These are phyloP conservation scores for Cephalotrichum gorgonifer DNA, from an alignment of 2,329 filamentous ascomycete genomes.

Conservation along the genomic window DNA sequence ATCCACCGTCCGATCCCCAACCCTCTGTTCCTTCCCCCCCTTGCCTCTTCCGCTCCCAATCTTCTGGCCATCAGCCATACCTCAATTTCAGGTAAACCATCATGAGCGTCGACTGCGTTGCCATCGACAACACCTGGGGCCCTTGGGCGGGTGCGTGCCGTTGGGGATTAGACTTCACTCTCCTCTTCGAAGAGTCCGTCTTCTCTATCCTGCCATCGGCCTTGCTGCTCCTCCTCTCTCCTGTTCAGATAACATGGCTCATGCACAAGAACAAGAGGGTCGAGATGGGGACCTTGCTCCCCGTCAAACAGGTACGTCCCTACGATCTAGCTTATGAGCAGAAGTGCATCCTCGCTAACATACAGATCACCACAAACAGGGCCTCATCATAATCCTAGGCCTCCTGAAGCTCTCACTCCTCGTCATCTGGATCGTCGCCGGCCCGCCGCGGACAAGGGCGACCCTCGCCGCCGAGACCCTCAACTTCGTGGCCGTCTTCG, in stretches of 20 bases:
- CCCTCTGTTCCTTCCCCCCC: too few species aligned
- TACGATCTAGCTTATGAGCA: not conserved
- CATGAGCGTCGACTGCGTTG: not conserved
- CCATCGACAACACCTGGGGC: not conserved
- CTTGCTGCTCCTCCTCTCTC: slow-evolving; percentile 18
- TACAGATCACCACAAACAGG: slow-evolving; percentile 9
- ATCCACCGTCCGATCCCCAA: too few species aligned
- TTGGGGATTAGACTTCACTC: slow-evolving; percentile 36
- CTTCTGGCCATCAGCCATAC: not conserved
- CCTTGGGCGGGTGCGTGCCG: slow-evolving; percentile 16
- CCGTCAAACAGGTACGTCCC: slow-evolving; percentile 16
- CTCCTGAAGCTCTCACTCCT: slow-evolving; percentile 21
- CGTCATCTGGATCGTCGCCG: slow-evolving; percentile 18
- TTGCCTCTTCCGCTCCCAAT: too few species aligned
- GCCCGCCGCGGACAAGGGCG: not conserved
- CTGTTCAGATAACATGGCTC: slow-evolving; percentile 18
- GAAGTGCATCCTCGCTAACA: not conserved
- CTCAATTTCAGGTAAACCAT: not conserved
- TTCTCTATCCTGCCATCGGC: slow-evolving; percentile 20
- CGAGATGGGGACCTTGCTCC: slow-evolving; percentile 13
- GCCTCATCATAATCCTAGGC: slow-evolving; percentile 15
- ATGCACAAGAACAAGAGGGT: slow-evolving; percentile 15
- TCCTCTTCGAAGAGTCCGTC: slow-evolving; percentile 32
- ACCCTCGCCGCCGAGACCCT: not conserved
- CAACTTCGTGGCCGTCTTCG: not conserved